Evolutionary conservation across 768 basidiomycete genomes (phyloP).

Genomic region (Coprinopsis sp.): DNA sequence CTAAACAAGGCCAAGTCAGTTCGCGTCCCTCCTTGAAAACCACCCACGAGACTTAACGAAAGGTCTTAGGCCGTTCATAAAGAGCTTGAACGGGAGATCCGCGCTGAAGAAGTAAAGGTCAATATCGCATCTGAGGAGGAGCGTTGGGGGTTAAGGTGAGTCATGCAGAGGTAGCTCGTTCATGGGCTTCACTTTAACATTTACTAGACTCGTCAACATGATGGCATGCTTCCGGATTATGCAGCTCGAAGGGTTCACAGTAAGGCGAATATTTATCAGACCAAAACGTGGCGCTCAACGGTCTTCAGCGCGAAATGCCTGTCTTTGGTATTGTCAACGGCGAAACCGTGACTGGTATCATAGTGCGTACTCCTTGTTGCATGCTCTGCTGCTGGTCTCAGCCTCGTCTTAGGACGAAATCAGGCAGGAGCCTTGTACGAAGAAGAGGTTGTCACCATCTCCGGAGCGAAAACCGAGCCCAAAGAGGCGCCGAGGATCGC

Average conservation of each 20-base stretch:
- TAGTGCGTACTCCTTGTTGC: conserved; percentile 41
- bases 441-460: too few species aligned
- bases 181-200: not conserved
- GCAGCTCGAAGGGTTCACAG: conserved; percentile 42
- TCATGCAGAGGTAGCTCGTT: conserved; percentile 2
- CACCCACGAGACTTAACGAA: not conserved
- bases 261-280: conserved; percentile 21
- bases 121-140: conserved; percentile 56
- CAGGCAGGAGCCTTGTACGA: not conserved
- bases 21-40: not conserved
- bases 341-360: conserved; percentile 65
- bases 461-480: too few species aligned
- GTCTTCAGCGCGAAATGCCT: conserved; percentile 70
- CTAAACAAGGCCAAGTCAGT: conserved; percentile 53
- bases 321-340: conserved; percentile 72
- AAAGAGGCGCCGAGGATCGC: too few species aligned
- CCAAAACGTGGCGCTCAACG: not conserved
- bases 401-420: conserved; percentile 48
- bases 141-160: conserved; percentile 71
- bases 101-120: conserved; percentile 52
- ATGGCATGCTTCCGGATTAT: conserved; percentile 58
- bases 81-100: conserved; percentile 68
- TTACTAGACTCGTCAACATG: conserved; percentile 66
- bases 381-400: not conserved
- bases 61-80: conserved; percentile 65